A percentile compares a stretch with the other conserved stretches of the same genome.
phyloP scores from a whole-genome alignment of 2,329 filamentous ascomycete species.

The Fusarium chaquense region DNA sequence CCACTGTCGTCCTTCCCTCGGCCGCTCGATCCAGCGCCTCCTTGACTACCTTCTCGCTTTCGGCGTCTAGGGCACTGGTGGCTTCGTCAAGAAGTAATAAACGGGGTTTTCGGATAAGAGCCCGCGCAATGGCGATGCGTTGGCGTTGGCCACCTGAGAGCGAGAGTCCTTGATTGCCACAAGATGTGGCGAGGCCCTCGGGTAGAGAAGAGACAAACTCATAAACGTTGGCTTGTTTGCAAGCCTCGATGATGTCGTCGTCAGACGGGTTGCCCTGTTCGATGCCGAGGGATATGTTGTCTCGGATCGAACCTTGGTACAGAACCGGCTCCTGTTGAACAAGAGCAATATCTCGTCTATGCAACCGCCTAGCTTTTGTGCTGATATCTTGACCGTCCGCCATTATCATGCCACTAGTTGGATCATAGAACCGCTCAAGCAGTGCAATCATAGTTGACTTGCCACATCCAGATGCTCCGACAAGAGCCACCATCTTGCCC shows the following conservation, averaged over 20 bases:
- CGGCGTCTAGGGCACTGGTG: constrained; percentile 72
- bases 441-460: constrained; percentile 71
- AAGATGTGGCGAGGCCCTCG: constrained; percentile 71
- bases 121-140: constrained; percentile 78
- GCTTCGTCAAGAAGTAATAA: constrained; percentile 81
- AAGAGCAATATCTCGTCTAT: constrained; percentile 54
- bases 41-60: constrained; percentile 75
- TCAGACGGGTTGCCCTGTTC: constrained; percentile 49
- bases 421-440: constrained; percentile 60
- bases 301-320: constrained; percentile 64
- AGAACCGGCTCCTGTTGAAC: constrained; percentile 58
- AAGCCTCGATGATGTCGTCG: constrained; percentile 61
- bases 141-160: constrained; percentile 80
- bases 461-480: constrained; percentile 69
- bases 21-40: constrained; percentile 65
- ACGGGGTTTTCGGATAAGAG: constrained; percentile 73
- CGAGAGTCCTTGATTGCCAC: constrained; percentile 75
- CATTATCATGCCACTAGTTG: constrained; percentile 48
- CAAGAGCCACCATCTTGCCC: constrained; percentile 65
- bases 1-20: constrained; percentile 65
- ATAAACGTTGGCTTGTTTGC: constrained; percentile 66
- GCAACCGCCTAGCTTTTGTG: constrained; percentile 46
- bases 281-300: constrained; percentile 67
- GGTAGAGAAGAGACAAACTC: constrained; percentile 68
- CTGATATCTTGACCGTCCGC: constrained; percentile 50